These are phyloP conservation scores for Trypanosoma avium DNA, from an alignment of 208 protist species.

Conservation along the genomic window DNA sequence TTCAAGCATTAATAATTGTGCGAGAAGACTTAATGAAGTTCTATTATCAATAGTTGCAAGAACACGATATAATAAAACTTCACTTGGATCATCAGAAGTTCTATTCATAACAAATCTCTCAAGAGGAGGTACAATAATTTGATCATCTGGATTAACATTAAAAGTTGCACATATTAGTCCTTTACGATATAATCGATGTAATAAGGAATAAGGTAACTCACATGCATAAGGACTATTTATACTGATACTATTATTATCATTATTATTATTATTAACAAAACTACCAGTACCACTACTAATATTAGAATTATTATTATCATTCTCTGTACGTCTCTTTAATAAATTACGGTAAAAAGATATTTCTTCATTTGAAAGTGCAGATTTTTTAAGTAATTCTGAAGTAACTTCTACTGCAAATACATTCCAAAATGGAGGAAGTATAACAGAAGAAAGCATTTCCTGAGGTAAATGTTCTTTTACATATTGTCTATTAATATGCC, in stretches of 20 bases:
- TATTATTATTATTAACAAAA: constrained; percentile 14
- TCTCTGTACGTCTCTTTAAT: constrained; percentile 11
- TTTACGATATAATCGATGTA: constrained; percentile 76
- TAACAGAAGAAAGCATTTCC: constrained; percentile 41
- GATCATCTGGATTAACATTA: constrained; percentile 85
- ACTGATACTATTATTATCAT: neutral
- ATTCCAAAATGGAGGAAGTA: constrained; percentile 54
- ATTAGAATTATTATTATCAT: constrained; percentile 2
- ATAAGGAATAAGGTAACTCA: constrained; percentile 41
- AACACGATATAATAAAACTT: constrained; percentile 96
- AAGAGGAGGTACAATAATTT: constrained; percentile 90
- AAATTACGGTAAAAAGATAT: constrained; percentile 45
- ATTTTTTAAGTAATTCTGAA: constrained; percentile 17
- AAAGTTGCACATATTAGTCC: constrained; percentile 91
- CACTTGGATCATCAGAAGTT: constrained; percentile 92
- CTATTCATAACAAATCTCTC: constrained; percentile 98
- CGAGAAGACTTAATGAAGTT: constrained; percentile 88
- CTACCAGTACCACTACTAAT: constrained; percentile 12
- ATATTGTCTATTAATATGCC: constrained; percentile 68
- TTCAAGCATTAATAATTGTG: constrained; percentile 91
- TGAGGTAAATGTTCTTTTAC: constrained; percentile 67
- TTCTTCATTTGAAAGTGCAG: constrained; percentile 33
- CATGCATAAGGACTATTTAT: constrained; percentile 34
- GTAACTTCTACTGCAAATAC: constrained; percentile 42
- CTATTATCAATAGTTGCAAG: constrained; percentile 95